Base-by-base conservation (phyloP, 179 eudicot species). In the Gypsophila paniculata region DNA sequence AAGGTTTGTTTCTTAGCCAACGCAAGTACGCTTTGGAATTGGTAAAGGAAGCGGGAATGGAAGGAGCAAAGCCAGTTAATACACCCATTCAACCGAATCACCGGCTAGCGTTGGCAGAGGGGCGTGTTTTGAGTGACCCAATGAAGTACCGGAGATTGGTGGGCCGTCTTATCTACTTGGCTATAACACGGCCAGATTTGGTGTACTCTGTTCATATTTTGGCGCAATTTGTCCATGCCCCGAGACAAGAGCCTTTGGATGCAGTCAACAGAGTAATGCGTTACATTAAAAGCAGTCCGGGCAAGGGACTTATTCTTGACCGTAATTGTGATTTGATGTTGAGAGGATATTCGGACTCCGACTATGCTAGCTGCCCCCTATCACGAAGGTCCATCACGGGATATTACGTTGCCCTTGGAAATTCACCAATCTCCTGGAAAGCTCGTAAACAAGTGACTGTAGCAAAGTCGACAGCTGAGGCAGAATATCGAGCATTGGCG, bases 301-400 rank as follows among this genome's bases (percentile, higher is more conserved):
- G 19, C 1, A 52, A 52, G 1, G 6, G 57, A 17, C 5, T 52
- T 52, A 5, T 59, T 1, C 13, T 59, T 0, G 29, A 0, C 0
- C 1, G 15, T 1, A 23, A 59, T 23, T 19, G 32, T 59, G 29
- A 21, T 21, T 14, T 59, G 2, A 12, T 8, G 29, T 59, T 59
- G 64, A 32, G 64, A 0, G 64, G 64, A n/a, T 59, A 59, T 12
- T 59, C 32, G 3, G 64, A 59, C 36, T 59, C 64, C 2, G 64
- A 59, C 15, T 59, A 7, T 0, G 64, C 64, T 8, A 21, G 12
- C 3, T 59, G 64, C 7, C 64, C 1, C 0, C 6, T 59, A 6
- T 21, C 64, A 6, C 1, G 64, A 21, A 59, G 64, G 29, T 59
- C 64, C 3, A 2, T 59, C 0, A 59, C 64, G 5, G 64, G 64